Conservation (phyloP, 2,329 filamentous ascomycete species). For the Pezicula carpinea region DNA sequence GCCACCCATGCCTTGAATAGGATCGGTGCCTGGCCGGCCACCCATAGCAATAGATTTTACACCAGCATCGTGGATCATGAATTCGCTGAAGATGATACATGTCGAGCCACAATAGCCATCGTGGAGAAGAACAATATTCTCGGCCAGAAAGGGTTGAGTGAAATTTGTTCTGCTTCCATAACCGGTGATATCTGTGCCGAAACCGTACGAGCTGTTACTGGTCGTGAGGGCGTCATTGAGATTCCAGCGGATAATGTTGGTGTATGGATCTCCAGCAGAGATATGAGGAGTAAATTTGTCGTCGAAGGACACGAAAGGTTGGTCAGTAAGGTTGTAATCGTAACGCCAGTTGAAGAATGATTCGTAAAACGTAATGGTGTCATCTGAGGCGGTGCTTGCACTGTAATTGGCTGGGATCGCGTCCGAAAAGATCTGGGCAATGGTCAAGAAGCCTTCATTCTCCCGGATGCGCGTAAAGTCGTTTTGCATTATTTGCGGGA, state of each 20-base stretch:
- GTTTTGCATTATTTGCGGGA: constrained; percentile 27
- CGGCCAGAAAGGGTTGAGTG: constrained; percentile 32
- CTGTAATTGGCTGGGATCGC: constrained; percentile 20
- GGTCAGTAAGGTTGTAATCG: constrained; percentile 20
- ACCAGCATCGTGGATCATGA: constrained; percentile 46
- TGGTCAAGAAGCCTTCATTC: constrained; percentile 16
- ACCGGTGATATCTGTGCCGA: constrained; percentile 28
- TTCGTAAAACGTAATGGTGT: constrained; percentile 15
- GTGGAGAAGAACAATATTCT: constrained; percentile 40
- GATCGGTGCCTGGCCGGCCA: constrained; percentile 47
- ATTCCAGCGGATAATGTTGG: constrained; percentile 22
- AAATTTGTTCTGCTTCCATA: constrained; percentile 26
- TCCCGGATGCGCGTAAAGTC: constrained; percentile 22
- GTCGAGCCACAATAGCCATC: constrained; percentile 57
- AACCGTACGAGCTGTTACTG: constrained; percentile 16
- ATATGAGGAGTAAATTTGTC: constrained; percentile 22
- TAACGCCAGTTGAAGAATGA: constrained; percentile 23
- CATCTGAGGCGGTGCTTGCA: constrained; percentile 16
- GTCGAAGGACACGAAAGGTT: constrained; percentile 19
- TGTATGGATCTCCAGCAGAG: constrained; percentile 19
- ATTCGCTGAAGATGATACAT: constrained; percentile 52
- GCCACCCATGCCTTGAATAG: constrained; percentile 63
- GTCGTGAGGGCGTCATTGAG: constrained; percentile 21
- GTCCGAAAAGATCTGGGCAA: constrained; percentile 16
- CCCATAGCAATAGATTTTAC: constrained; percentile 56